Base-by-base conservation (phyloP, 2,329 filamentous ascomycete genomes). In the Camillea tinctor region DNA sequence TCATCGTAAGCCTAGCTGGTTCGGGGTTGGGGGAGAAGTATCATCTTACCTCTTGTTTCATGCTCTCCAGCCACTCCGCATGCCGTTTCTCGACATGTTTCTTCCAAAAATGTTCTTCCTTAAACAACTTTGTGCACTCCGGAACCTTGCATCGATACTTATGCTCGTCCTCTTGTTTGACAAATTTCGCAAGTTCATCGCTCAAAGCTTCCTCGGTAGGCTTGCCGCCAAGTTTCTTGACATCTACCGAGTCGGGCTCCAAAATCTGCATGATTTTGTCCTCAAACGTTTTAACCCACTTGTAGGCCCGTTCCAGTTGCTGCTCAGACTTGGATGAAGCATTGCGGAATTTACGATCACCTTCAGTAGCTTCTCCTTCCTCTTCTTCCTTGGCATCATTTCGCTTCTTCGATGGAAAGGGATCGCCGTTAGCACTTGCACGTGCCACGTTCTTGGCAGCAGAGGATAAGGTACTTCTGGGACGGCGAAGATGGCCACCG, bases 31-130 rank as follows among this genome's bases (percentile, higher is more conserved):
- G 4, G 19, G 36, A 5, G 17, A 17, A 17, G 20, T 1, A 15
- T 15, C 13, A 40, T 81, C 88, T 81, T 81, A 96, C 93, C 79
- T 97, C 94, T 72, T 89, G 88, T 74, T 89, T 90, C 65, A 97
- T 79, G 56, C 80, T 84, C 36, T 93, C 89, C 51, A 91, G 84
- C 91, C 93, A 99, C 57, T 98, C 94, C 0, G 85, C 75, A 74
- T 99, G 95, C 60, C 96, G 88, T 79, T 99, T 99, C 77, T 98
- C 94, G 17, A 98, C 89, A 71, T 99, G 95, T 81, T 99, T 99
- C 71, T 88, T 89, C 94, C 96, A 99, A 74, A 99, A 99, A 69
- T 94, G 88, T 50, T 96, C 90, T 60, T 95, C 95, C 76, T 98
- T 98, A 83, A 99, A 99, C 7, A 99, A 81, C 77, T 99, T 99